phyloP scores from a whole-genome alignment of 805 yeast species.

The Debaryomyces castellii region DNA sequence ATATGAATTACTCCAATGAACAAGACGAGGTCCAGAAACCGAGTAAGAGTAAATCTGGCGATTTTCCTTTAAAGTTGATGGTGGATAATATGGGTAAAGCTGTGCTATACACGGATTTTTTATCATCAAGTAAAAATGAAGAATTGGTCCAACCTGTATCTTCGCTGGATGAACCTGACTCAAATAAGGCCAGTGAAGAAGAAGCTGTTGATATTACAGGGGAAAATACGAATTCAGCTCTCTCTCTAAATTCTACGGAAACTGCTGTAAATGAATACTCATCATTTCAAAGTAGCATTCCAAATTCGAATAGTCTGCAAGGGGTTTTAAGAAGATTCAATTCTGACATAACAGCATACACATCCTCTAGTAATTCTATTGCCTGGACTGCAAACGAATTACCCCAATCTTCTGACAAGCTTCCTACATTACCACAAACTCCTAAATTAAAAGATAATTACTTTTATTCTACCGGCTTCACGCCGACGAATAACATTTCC shows the following conservation, averaged over 20 bases:
- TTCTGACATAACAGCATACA: constrained; percentile 18
- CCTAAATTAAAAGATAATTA: constrained; percentile 32
- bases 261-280: background rate
- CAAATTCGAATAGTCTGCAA: constrained; percentile 6
- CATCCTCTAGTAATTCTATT: background rate
- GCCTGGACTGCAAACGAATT: constrained; percentile 8
- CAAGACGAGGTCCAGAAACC: background rate
- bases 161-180: background rate
- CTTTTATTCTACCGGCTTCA: constrained; percentile 24
- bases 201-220: background rate
- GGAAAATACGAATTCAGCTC: background rate
- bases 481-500: constrained; percentile 22
- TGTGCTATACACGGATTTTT: constrained; percentile 24
- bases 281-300: background rate
- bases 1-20: too few relatives aligned
- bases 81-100: constrained; percentile 45
- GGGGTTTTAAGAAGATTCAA: constrained; percentile 21
- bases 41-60: constrained; percentile 5
- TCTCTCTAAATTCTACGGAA: background rate
- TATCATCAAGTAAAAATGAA: background rate
- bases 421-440: constrained; percentile 29
- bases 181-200: background rate
- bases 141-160: background rate
- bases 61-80: constrained; percentile 34
- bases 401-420: constrained; percentile 3